Evolutionary conservation across 371 early-diverging fungal genomes (phyloP).

Genomic region (Batrachochytrium dendrobatidis): DNA sequence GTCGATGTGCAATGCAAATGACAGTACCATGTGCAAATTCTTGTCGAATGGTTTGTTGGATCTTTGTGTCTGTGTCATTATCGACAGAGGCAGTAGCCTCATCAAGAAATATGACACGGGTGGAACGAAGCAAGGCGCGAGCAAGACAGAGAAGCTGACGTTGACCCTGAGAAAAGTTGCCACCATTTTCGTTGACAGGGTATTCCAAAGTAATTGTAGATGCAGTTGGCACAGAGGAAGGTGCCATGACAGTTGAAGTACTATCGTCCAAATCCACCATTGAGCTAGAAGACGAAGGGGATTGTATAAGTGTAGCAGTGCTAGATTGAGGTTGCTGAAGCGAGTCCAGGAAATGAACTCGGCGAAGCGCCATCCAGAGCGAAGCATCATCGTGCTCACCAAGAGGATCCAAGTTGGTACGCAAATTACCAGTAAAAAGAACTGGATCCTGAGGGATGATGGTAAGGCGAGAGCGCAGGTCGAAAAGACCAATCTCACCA

Average conservation of each 20-base stretch:
- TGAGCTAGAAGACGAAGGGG: slow-evolving; percentile 6
- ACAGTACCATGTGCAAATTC: slow-evolving; percentile 31
- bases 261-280: background rate
- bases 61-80: slow-evolving; percentile 54
- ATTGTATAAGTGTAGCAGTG: background rate
- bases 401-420: slow-evolving; percentile 50
- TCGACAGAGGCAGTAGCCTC: slow-evolving; percentile 52
- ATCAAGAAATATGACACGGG: slow-evolving; percentile 42
- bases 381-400: slow-evolving; percentile 47
- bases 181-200: slow-evolving; percentile 29
- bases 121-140: slow-evolving; percentile 38
- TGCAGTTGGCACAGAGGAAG: background rate
- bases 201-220: background rate
- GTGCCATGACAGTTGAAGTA: background rate
- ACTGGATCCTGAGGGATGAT: slow-evolving; percentile 46
- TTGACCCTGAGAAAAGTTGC: slow-evolving; percentile 44
- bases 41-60: slow-evolving; percentile 69
- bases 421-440: slow-evolving; percentile 35
- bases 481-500: slow-evolving; percentile 19
- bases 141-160: slow-evolving; percentile 52
- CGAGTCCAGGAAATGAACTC: slow-evolving; percentile 45
- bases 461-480: slow-evolving; percentile 28
- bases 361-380: slow-evolving; percentile 52
- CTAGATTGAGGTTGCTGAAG: slow-evolving; percentile 1
- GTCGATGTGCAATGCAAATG: slow-evolving; percentile 36